Evolutionary conservation across 306 rosid species (phyloP).

Genomic region (Macrotyloma uniflorum): DNA sequence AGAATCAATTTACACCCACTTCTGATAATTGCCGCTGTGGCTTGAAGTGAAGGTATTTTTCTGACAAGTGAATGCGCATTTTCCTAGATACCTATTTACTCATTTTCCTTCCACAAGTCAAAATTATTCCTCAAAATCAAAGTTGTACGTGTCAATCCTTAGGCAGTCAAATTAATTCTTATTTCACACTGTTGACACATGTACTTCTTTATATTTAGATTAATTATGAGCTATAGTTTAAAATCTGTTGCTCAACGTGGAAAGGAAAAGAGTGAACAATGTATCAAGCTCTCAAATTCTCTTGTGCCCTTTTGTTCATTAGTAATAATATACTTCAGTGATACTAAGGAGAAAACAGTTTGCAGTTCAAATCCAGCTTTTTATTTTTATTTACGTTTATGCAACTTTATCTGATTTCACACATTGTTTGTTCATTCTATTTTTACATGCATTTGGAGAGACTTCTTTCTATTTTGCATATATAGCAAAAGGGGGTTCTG

Average conservation of each 20-base stretch:
- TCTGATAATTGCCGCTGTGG: background rate
- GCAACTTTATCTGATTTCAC: slow-evolving; percentile 36
- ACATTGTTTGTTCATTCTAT: slow-evolving; percentile 23
- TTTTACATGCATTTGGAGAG: slow-evolving; percentile 38
- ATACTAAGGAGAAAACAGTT: background rate
- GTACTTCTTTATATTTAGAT: background rate
- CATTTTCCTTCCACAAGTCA: background rate
- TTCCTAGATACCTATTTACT: background rate
- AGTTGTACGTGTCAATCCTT: background rate
- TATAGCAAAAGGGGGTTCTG: slow-evolving; percentile 27
- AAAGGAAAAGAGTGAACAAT: background rate
- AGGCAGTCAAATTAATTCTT: background rate
- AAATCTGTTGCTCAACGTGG: background rate
- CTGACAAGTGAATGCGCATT: background rate
- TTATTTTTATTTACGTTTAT: slow-evolving; percentile 42
- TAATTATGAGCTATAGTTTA: background rate
- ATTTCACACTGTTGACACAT: background rate
- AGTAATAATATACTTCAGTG: background rate
- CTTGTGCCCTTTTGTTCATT: background rate
- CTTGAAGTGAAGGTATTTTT: background rate
- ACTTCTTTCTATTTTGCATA: slow-evolving; percentile 34
- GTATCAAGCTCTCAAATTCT: background rate
- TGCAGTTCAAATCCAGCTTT: slow-evolving; percentile 15
- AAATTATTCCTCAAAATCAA: background rate
- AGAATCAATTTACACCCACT: background rate